Conservation (phyloP, 805 yeast species). For the Candida maesae region DNA sequence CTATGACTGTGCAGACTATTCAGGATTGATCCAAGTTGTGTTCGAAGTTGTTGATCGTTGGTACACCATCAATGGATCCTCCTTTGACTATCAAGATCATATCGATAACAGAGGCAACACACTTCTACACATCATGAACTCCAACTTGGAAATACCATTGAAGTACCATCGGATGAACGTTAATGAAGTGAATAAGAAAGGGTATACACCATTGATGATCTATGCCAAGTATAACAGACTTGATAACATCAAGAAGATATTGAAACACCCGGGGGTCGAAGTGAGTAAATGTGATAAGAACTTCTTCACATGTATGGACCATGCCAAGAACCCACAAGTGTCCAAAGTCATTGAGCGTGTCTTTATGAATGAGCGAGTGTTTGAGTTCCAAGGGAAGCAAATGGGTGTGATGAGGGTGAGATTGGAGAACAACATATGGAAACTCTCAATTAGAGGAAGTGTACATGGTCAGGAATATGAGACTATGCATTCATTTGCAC, state of each 20-base stretch:
- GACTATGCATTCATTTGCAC: constrained; percentile 28
- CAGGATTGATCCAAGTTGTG: constrained; percentile 41
- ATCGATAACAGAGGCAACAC: constrained; percentile 73
- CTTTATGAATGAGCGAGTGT: constrained; percentile 22
- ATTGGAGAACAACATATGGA: constrained; percentile 30
- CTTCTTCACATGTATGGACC: constrained; percentile 41
- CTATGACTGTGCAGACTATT: constrained; percentile 72
- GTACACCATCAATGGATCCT: constrained; percentile 31
- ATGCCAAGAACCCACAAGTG: constrained; percentile 36
- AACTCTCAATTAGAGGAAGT: constrained; percentile 25
- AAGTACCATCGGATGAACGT: constrained; percentile 39
- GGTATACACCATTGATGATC: constrained; percentile 66
- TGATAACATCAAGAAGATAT: constrained; percentile 50
- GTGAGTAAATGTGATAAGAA: constrained; percentile 30
- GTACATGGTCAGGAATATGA: constrained; percentile 12
- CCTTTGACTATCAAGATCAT: constrained; percentile 55
- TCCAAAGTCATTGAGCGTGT: constrained; percentile 33
- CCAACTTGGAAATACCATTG: constrained; percentile 42
- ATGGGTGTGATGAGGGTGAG: constrained; percentile 35
- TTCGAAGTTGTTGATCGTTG: constrained; percentile 42
- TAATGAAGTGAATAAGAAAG: constrained; percentile 56
- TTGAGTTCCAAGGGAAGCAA: constrained; percentile 21
- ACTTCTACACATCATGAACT: constrained; percentile 64
- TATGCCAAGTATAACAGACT: constrained; percentile 66
- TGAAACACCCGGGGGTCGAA: constrained; percentile 48